A percentile compares a stretch with the other conserved stretches of the same genome.
Evolutionary conservation across 192 early-diverging fungal genomes (phyloP).

Genomic region (Thamnidium elegans): DNA sequence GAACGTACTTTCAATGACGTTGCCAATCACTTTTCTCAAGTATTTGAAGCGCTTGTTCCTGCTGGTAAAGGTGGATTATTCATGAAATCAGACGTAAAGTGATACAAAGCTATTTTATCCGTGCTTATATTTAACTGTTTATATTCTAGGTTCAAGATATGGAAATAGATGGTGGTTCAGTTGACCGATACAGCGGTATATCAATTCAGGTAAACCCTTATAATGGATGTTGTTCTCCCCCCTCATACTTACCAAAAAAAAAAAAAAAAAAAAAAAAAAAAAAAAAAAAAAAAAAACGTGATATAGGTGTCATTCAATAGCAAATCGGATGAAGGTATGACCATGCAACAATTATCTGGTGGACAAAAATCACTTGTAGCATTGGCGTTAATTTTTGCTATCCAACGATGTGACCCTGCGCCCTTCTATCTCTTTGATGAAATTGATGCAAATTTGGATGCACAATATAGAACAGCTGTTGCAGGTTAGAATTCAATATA

Average conservation of each 20-base stretch:
- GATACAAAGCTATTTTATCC: not conserved
- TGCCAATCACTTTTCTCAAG: constrained; percentile 78
- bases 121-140: no score
- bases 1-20: constrained; percentile 95
- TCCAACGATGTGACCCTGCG: constrained; percentile 97
- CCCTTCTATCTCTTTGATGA: constrained; percentile 99
- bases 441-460: constrained; percentile 97
- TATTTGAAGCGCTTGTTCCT: constrained; percentile 90
- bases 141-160: constrained; percentile 28
- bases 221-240: no score
- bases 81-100: constrained; percentile 69
- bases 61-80: constrained; percentile 79
- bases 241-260: no score
- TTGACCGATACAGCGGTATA: constrained; percentile 90
- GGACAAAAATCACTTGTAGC: constrained; percentile 99
- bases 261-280: not conserved
- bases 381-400: constrained; percentile 95
- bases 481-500: constrained; percentile 72
- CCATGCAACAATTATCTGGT: constrained; percentile 95
- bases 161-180: constrained; percentile 43
- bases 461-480: constrained; percentile 90
- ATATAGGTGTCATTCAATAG: constrained; percentile 88
- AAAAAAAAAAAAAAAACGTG: not conserved
- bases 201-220: constrained; percentile 79
- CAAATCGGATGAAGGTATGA: constrained; percentile 78